These are phyloP conservation scores for Scalesia atractyloides DNA, from an alignment of 129 eudicot genomes.

Conservation along the genomic window DNA sequence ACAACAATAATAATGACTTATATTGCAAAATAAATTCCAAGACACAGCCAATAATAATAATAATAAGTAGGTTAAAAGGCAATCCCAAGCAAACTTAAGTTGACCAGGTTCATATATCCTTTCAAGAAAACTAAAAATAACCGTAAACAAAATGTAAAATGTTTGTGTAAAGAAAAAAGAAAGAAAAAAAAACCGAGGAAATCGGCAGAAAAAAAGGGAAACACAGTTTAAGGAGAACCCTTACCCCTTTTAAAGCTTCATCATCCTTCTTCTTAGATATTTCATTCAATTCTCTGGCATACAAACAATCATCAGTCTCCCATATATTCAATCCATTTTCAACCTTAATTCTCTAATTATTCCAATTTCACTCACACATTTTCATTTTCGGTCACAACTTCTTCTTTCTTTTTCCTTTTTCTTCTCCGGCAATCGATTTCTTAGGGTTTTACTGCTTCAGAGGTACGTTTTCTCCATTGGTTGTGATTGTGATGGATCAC, in stretches of 20 bases:
- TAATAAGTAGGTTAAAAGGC: too few relatives aligned
- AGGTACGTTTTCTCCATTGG: slow-evolving; percentile 35
- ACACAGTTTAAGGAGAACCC: slow-evolving; percentile 39
- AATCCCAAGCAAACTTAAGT: too few relatives aligned
- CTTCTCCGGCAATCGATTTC: neutral
- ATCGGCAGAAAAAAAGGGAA: slow-evolving; percentile 25
- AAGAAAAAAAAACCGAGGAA: slow-evolving; percentile 19
- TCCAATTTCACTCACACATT: neutral
- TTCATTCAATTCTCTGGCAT: slow-evolving; percentile 12
- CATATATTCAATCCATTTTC: slow-evolving; percentile 20
- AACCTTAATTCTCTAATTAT: slow-evolving; percentile 12
- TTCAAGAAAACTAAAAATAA: neutral
- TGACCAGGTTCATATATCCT: too few relatives aligned
- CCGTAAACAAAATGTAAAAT: slow-evolving; percentile 17
- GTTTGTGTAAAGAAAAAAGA: too few relatives aligned
- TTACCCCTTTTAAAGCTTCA: slow-evolving; percentile 32
- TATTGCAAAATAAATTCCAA: too few relatives aligned
- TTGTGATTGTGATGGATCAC: slow-evolving; percentile 36
- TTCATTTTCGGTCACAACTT: neutral
- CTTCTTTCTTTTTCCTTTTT: neutral
- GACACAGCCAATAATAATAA: too few relatives aligned
- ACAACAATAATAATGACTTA: too few relatives aligned
- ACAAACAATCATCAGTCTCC: slow-evolving; percentile 13
- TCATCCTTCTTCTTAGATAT: slow-evolving; percentile 27
- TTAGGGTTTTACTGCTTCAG: slow-evolving; percentile 36